Base-by-base conservation (phyloP, 345 rosid species). In the Theobroma cacao region DNA sequence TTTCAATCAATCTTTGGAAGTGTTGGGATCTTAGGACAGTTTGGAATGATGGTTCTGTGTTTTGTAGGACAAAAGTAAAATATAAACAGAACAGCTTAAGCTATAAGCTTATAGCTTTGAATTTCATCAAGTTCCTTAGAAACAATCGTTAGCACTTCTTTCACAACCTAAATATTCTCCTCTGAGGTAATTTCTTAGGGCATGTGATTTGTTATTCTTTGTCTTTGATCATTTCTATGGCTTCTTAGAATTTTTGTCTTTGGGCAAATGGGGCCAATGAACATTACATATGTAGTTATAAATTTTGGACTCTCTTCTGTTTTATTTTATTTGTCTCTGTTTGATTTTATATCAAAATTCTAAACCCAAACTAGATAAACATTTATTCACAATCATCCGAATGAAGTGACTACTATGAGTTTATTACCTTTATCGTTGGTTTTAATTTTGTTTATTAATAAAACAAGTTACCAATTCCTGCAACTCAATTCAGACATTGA, bases 61-160 rank as follows among this genome's bases (percentile, higher is more conserved):
- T 62, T 62, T 75, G 43, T 41, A 45, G 20, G 47, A 50, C 24
- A 76, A 50, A 63, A 31, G 47, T 22, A 50, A 76, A 63, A 64
- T 64, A 72, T 65, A 15, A 64, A 64, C 79, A 76, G 79, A 58
- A 60, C 17, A 61, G n/a, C 30, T n/a, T 22, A 70, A 28, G n/a
- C 40, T 59, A n/a, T n/a, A 24, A 31, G 47, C 22, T 64, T 36
- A 30, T 60, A 61, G 38, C 38, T 61, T 26, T 55, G 4, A 55
- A n/a, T n/a, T n/a, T n/a, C n/a, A n/a, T n/a, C 41, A 71, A 68
- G 41, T 7, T 71, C 33, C 18, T 8, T 52, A 11, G 28, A 52
- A 33, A 52, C 45, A n/a, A 20, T 72, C n/a, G 45, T 72, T 31
- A 20, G 62, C 10, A 11, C n/a, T 52, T n/a, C n/a, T 33, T 52